These are phyloP conservation scores for Garcileccinum viscosum DNA, from an alignment of 1,284 basidiomycete species.

Conservation along the genomic window DNA sequence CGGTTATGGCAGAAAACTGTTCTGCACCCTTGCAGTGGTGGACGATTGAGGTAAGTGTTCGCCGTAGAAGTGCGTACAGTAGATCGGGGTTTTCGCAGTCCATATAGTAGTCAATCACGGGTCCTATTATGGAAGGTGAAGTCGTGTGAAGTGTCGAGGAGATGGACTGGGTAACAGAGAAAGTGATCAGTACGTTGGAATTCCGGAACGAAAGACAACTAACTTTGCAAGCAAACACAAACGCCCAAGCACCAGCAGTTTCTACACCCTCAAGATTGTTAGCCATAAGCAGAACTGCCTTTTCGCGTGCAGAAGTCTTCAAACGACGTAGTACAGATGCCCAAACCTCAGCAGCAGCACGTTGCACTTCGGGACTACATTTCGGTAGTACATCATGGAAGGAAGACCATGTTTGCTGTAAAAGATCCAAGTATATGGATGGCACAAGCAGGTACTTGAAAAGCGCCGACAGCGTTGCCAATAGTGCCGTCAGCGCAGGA, in stretches of 20 bases:
- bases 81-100: constrained; percentile 46
- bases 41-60: constrained; percentile 78
- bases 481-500: constrained; percentile 64
- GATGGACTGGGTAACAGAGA: constrained; percentile 57
- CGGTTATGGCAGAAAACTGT: constrained; percentile 65
- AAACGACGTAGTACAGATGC: constrained; percentile 69
- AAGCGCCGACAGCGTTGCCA: constrained; percentile 67
- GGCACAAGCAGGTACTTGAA: constrained; percentile 77
- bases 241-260: constrained; percentile 69
- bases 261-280: constrained; percentile 53
- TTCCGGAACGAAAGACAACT: constrained; percentile 21
- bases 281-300: constrained; percentile 57
- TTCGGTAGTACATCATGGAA: constrained; percentile 57
- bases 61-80: constrained; percentile 63
- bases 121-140: constrained; percentile 65
- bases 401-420: constrained; percentile 63
- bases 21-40: constrained; percentile 79
- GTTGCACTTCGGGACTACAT: constrained; percentile 71
- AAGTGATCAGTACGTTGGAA: constrained; percentile 10
- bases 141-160: constrained; percentile 82
- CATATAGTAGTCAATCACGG: constrained; percentile 63
- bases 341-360: constrained; percentile 81
- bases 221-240: constrained; percentile 78
- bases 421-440: constrained; percentile 51
- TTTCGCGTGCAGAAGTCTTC: constrained; percentile 58